Evolutionary conservation across 2,329 filamentous ascomycete species (phyloP).

Genomic region (Penicillium sp.): DNA sequence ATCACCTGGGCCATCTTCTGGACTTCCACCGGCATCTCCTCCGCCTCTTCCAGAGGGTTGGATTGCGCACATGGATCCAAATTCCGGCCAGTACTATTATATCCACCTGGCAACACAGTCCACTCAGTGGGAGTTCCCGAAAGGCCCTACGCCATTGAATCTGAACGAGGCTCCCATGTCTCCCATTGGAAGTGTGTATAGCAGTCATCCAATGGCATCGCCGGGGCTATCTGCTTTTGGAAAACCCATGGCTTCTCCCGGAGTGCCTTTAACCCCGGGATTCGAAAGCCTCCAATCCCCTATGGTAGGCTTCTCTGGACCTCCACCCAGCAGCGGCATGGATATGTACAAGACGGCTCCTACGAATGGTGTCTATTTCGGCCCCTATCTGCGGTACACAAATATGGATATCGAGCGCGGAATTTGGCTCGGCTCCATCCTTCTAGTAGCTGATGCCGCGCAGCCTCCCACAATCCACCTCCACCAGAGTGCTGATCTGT

Average conservation of each 20-base stretch:
- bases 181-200: conserved; percentile 74
- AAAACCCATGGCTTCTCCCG: conserved; percentile 70
- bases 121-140: conserved; percentile 98
- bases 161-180: conserved; percentile 81
- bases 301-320: conserved; percentile 79
- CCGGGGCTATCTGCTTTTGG: conserved; percentile 60
- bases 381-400: conserved; percentile 89
- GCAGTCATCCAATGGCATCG: conserved; percentile 66
- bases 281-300: conserved; percentile 83
- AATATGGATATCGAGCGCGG: conserved; percentile 96
- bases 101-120: conserved; percentile 94
- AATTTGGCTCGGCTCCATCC: conserved; percentile 87
- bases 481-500: conserved; percentile 84
- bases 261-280: conserved; percentile 76
- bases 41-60: conserved; percentile 94
- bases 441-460: conserved; percentile 85
- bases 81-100: conserved; percentile 97
- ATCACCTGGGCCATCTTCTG: conserved; percentile 38
- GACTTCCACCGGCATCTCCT: conserved; percentile 71
- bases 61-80: conserved; percentile 95
- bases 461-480: conserved; percentile 96
- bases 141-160: conserved; percentile 85
- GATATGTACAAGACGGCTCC: conserved; percentile 92
- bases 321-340: conserved; percentile 83
- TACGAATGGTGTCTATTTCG: conserved; percentile 97